A percentile compares a stretch with the other conserved stretches of the same genome.
Evolutionary conservation across 1,139 yeast species (phyloP).

Genomic region (Komagataea norvegica): DNA sequence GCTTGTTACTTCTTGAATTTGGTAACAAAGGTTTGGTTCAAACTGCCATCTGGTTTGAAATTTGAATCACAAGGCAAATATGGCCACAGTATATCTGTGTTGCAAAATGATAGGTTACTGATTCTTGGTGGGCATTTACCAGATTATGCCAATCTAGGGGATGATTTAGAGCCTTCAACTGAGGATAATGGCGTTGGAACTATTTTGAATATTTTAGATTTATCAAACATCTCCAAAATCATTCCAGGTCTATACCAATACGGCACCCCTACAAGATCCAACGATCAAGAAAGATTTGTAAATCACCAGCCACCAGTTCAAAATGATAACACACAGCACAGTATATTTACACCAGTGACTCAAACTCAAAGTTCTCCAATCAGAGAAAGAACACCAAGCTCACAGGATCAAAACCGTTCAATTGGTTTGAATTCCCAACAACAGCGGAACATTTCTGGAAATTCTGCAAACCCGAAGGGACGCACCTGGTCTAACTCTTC

Average conservation of each 20-base stretch:
- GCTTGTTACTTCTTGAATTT: slow-evolving; percentile 75
- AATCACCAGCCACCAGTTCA: slow-evolving; percentile 8
- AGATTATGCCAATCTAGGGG: slow-evolving; percentile 50
- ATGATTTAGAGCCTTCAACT: slow-evolving; percentile 39
- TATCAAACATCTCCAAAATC: slow-evolving; percentile 31
- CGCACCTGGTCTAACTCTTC: slow-evolving; percentile 1
- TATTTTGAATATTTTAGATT: slow-evolving; percentile 59
- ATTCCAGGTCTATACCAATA: slow-evolving; percentile 33
- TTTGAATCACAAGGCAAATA: slow-evolving; percentile 78
- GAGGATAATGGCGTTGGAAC: slow-evolving; percentile 52
- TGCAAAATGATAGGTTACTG: slow-evolving; percentile 62
- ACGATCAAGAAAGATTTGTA: slow-evolving; percentile 18
- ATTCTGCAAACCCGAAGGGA: no score
- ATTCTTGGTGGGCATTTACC: slow-evolving; percentile 92
- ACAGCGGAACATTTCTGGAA: neutral
- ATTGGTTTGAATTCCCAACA: neutral
- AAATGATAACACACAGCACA: slow-evolving; percentile 6
- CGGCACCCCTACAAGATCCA: slow-evolving; percentile 18
- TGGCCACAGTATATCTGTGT: slow-evolving; percentile 87
- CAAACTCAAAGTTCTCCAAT: slow-evolving; percentile 15
- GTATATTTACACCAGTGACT: slow-evolving; percentile 24
- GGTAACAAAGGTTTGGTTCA: slow-evolving; percentile 67
- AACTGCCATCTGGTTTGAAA: slow-evolving; percentile 48
- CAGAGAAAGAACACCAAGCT: slow-evolving; percentile 8
- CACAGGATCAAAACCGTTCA: neutral